Base-by-base conservation (phyloP, 2,329 filamentous ascomycete species). In the Shiraia sp. region DNA sequence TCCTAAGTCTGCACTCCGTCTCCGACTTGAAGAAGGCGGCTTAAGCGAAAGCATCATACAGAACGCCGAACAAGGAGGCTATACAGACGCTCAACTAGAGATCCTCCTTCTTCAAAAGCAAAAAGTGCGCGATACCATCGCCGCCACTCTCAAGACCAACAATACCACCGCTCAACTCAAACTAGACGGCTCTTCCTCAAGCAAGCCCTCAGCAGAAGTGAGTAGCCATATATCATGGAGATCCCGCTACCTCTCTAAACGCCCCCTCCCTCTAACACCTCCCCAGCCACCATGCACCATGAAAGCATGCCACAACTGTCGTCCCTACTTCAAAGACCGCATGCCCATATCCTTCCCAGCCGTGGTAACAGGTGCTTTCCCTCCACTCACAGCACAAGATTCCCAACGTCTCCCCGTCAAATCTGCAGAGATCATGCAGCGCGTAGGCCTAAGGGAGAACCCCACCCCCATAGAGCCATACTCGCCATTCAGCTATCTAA, bases 261-360 rank as follows among this genome's bases (percentile, higher is more conserved):
- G 13, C 17, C 13, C 13, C 15, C 10, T 26, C 23, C n/a, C 2
- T 35, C 40, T 57, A 19, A 59, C 38, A 30, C 2, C 6, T 13
- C 2, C 25, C n/a, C 12, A 52, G 40, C 34, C 32, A 16, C 25
- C 31, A 15, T 80, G 78, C 57, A 59, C 49, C n/a, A 72, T 72
- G 51, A 68, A 69, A 35, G 71, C 72, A 36, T 80, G 78, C 46
- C 74, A 75, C 23, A 61, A 55, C n/a, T 80, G 78, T 49, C 72
- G 77, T 22, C 74, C 75, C 2, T 74, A 73, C 49, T 75, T 72
- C 47, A 66, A 65, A n/a, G 75, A 79, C 31, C 71, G 76, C 3
- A 53, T 72, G 24, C 76, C 66, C 54, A 63, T 66, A 6, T 74
- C 72, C 19, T 70, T 80, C 47, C 66, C 73, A 3, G 58, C 69